Conservation (phyloP, 208 protist genomes). For the Acanthamoeba triangularis region DNA sequence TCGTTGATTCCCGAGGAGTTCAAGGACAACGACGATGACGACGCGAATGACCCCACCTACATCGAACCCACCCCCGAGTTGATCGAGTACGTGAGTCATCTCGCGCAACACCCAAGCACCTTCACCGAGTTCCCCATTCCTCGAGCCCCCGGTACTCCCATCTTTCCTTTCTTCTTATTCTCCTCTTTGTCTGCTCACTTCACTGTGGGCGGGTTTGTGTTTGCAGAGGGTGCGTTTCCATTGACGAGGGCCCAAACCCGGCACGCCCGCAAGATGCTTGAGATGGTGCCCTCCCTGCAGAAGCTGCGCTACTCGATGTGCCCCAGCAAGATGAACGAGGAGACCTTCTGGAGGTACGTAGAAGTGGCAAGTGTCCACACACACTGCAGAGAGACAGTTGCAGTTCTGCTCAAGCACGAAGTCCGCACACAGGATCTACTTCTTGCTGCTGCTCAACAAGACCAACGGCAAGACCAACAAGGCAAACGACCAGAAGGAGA, state of each 20-base stretch:
- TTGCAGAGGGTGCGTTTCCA: background rate
- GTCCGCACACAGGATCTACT: background rate
- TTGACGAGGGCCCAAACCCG: background rate
- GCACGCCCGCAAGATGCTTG: conserved; percentile 25
- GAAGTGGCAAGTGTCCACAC: background rate
- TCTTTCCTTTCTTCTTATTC: no score
- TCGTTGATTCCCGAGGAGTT: conserved; percentile 28
- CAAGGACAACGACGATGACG: conserved; percentile 37
- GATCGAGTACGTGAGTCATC: conserved; percentile 41
- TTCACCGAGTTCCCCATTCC: conserved; percentile 61
- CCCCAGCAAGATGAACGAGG: conserved; percentile 43
- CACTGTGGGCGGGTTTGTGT: no score
- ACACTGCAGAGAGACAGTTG: background rate
- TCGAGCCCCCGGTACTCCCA: background rate
- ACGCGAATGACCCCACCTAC: conserved; percentile 21
- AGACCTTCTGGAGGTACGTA: conserved; percentile 37
- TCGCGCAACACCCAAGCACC: conserved; percentile 40
- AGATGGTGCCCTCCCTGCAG: conserved; percentile 29
- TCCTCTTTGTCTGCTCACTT: background rate
- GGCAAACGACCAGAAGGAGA: background rate
- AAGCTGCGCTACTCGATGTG: conserved; percentile 60
- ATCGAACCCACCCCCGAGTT: conserved; percentile 22
- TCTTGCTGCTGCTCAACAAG: conserved; percentile 39
- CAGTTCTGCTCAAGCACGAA: background rate
- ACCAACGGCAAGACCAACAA: conserved; percentile 19